Base-by-base conservation (phyloP, 208 protist species). In the Vickermania spadyakhi region DNA sequence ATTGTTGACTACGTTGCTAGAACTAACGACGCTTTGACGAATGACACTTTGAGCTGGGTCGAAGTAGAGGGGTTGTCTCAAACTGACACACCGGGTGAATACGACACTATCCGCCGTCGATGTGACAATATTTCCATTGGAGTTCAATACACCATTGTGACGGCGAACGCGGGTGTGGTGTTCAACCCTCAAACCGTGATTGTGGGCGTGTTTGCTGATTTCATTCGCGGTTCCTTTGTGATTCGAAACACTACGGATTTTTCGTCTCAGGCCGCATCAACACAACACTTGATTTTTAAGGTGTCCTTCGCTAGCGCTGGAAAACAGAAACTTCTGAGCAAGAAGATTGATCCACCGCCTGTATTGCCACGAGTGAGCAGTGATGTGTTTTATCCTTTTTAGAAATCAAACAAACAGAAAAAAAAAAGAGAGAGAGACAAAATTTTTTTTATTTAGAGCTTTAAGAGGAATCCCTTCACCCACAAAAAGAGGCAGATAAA, bases 101-200 rank as follows among this genome's bases (percentile, higher is more conserved):
- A 79, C 51, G 67, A 86, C 56, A 14, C 65, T 18, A 58, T 81
- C 7, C 45, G 36, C n/a, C 63, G 86, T 14, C 50, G 72, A 45
- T 93, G 81, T 52, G 58, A 56, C 27, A 79, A 77, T 50, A 71
- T 91, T 31, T 60, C 75, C 31, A 61, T 83, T 3, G 86, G 83
- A 23, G 27, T 93, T 7, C 58, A 80, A 21, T 93, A 78, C 55
- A 74, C 77, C 26, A 83, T 93, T 72, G 75, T 86, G 22, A 30
- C 90, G 25, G 76, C 83, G 18, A 75, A 75, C 31, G 81, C 81
- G 18, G 86, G 83, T 51, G 70, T 74, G 5, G 66, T 79, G 52
- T 81, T 72, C 58, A 93, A 93, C 62, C 75, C 83, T 1, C 86
- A 93, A 58, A 74, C 89, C 52, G 63, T 90, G 31, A 79, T 93